A percentile compares a stretch with the other conserved stretches of the same genome.
Evolutionary conservation across 176 grass and related monocot genomes (phyloP).

Genomic region (Oryza longistaminata): DNA sequence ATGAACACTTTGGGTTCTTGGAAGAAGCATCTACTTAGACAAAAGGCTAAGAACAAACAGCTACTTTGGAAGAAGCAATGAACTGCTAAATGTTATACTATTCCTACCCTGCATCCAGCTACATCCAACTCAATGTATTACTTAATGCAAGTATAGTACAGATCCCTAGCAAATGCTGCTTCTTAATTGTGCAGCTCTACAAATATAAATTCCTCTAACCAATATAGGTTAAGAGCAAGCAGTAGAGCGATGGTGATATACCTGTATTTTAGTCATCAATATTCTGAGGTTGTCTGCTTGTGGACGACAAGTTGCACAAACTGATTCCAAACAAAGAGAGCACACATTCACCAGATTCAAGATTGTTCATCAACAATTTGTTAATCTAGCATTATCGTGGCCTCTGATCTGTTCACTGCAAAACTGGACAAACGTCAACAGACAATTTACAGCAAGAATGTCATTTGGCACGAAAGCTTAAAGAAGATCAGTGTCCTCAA

Average conservation of each 20-base stretch:
- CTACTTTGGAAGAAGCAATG: conserved; percentile 35
- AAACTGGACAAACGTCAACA: conserved; percentile 16
- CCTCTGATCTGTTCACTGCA: conserved; percentile 13
- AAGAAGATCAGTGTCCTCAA: conserved; percentile 19
- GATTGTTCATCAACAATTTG: conserved; percentile 9
- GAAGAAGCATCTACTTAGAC: conserved; percentile 34
- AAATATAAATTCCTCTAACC: neutral
- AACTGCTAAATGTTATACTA: conserved; percentile 10
- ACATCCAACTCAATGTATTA: conserved; percentile 33
- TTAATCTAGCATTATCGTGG: neutral
- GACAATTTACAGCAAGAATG: conserved; percentile 22
- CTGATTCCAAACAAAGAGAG: conserved; percentile 35
- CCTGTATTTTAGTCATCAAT: conserved; percentile 8
- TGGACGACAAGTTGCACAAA: conserved; percentile 9
- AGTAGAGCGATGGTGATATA: conserved; percentile 4
- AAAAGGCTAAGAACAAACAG: conserved; percentile 45
- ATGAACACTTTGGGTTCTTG: conserved; percentile 26
- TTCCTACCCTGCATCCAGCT: conserved; percentile 18
- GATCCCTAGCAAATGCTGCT: conserved; percentile 46
- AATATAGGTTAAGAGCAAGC: neutral
- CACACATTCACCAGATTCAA: neutral
- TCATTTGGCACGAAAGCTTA: neutral
- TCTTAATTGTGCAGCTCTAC: conserved; percentile 4
- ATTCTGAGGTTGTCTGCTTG: conserved; percentile 4
- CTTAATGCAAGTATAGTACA: conserved; percentile 20